Percentiles rank a stretch among this genome's conserved stretches.
phyloP scores from a whole-genome alignment of 345 rosid genomes.

The Lumnitzera littorea region DNA sequence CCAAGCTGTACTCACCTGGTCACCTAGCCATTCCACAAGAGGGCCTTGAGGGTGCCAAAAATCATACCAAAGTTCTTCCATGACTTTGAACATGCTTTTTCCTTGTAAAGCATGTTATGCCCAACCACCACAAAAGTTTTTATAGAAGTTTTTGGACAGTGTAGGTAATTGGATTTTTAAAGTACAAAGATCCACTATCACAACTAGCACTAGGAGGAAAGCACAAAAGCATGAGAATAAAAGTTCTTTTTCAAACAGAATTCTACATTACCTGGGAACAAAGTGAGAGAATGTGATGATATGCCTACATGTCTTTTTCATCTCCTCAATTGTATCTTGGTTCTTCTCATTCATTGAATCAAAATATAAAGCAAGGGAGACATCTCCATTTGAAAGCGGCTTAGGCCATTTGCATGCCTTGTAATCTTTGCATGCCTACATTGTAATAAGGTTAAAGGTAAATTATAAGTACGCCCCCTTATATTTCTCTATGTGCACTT shows the following conservation, averaged over 20 bases:
- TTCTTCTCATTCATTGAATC: constrained; percentile 47
- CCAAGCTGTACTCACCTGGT: no score
- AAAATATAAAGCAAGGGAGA: constrained; percentile 46
- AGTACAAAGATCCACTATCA: background rate
- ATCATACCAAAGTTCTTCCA: no score
- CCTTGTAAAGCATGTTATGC: no score
- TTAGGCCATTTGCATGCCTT: constrained; percentile 64
- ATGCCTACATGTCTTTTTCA: constrained; percentile 33
- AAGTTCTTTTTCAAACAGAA: background rate
- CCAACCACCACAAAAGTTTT: no score
- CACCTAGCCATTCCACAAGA: no score
- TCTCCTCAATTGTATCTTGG: constrained; percentile 22
- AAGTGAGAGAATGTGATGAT: constrained; percentile 65
- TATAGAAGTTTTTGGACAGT: no score
- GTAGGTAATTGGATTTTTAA: no score
- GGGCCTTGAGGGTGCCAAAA: no score
- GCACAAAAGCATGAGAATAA: background rate
- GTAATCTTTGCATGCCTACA: constrained; percentile 62
- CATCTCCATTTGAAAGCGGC: constrained; percentile 38
- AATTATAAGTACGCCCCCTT: constrained; percentile 1
- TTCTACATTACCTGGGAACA: constrained; percentile 46
- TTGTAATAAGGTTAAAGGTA: background rate
- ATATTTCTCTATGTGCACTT: background rate
- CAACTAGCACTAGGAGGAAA: background rate
- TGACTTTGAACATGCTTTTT: no score